phyloP scores from a whole-genome alignment of 176 grass and related monocot species.

The Panicum miliaceum region DNA sequence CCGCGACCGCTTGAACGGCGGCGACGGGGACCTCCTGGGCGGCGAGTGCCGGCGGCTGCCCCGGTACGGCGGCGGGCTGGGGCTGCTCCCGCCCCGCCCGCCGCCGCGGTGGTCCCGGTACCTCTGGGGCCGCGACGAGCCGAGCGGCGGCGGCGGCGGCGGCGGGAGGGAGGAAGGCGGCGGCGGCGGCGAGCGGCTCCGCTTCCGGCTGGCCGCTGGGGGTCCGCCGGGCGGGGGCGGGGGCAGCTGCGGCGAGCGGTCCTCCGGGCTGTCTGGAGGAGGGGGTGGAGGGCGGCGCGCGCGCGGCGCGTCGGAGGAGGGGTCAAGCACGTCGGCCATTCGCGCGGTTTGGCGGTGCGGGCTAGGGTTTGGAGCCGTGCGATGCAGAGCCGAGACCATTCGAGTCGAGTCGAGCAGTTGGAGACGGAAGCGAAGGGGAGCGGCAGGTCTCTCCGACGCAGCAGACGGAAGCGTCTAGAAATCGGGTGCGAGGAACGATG shows the following conservation, averaged over 20 bases:
- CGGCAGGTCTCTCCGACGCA: not conserved
- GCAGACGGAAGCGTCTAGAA: constrained; percentile 32
- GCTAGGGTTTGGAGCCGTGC: constrained; percentile 52
- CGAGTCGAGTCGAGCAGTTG: not conserved
- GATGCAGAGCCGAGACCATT: not conserved
- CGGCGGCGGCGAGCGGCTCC: constrained; percentile 64
- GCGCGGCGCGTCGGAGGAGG: constrained; percentile 58
- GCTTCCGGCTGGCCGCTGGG: constrained; percentile 55
- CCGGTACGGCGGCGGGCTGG: constrained; percentile 70
- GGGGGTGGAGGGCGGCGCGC: constrained; percentile 47
- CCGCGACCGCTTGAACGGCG: constrained; percentile 77
- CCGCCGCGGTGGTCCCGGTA: constrained; percentile 56
- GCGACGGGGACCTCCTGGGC: constrained; percentile 67
- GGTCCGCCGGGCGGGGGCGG: constrained; percentile 52
- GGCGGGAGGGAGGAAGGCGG: constrained; percentile 54
- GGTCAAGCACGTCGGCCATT: constrained; percentile 93
- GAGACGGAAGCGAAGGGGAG: not conserved
- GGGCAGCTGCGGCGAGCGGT: constrained; percentile 50
- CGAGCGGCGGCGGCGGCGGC: constrained; percentile 54
- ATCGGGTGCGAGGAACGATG: not conserved
- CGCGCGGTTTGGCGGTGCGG: not conserved
- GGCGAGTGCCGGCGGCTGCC: constrained; percentile 75
- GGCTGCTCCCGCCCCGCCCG: constrained; percentile 46
- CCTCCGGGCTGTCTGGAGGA: constrained; percentile 59
- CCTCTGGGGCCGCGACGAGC: constrained; percentile 63